These are phyloP conservation scores for Diplodia seriata DNA, from an alignment of 2,329 filamentous ascomycete genomes.

Conservation along the genomic window DNA sequence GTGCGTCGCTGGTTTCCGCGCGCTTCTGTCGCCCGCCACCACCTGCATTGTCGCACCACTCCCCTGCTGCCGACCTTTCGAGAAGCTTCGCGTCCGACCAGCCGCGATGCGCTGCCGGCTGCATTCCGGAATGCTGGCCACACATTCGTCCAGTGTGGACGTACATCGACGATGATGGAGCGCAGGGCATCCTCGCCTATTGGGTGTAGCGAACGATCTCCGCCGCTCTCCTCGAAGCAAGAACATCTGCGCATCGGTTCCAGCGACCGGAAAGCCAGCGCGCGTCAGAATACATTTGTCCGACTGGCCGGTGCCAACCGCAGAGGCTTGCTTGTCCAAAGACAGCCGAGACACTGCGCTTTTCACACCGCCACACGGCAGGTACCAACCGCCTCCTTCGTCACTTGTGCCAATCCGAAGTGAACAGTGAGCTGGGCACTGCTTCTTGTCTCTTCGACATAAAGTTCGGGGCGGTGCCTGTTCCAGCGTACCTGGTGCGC, in stretches of 20 bases:
- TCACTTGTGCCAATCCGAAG: no score
- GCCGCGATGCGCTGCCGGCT: background rate
- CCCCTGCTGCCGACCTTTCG: background rate
- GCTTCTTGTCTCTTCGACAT: background rate
- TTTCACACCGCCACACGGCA: background rate
- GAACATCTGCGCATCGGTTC: background rate
- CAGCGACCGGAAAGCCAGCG: no score
- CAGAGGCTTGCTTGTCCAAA: background rate
- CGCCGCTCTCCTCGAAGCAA: background rate
- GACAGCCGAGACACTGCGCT: background rate
- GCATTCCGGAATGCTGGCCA: constrained; percentile 2
- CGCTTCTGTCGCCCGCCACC: constrained; percentile 6
- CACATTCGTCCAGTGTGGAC: background rate
- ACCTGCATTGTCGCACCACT: background rate
- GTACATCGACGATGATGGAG: constrained; percentile 8
- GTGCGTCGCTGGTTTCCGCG: background rate
- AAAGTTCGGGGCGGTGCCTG: constrained; percentile 6
- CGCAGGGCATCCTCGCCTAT: background rate
- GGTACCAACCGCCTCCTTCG: background rate
- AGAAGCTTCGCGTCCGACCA: constrained; percentile 13
- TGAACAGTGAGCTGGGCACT: no score
- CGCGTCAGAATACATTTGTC: no score
- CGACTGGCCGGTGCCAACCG: no score
- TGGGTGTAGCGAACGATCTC: background rate
- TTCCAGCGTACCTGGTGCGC: no score